Evolutionary conservation across 73 alveolate genomes (phyloP).

Genomic region (Paramecium primaurelia): DNA sequence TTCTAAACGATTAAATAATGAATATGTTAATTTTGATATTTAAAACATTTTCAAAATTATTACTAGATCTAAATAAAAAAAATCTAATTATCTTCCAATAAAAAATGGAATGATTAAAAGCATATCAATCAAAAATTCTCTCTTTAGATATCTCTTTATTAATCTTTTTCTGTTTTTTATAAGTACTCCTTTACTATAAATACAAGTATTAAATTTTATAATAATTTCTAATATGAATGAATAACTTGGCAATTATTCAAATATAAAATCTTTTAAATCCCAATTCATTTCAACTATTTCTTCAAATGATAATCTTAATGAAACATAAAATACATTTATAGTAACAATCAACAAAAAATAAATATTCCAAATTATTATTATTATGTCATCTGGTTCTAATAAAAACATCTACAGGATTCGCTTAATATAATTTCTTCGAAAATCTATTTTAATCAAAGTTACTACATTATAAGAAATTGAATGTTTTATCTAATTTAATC

Average conservation of each 20-base stretch:
- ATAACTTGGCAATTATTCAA: neutral
- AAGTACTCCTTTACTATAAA: neutral
- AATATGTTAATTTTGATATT: neutral
- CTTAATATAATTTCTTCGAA: neutral
- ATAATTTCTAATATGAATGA: neutral
- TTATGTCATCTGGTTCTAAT: conserved; percentile 5
- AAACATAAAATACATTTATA: neutral
- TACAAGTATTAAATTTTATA: neutral
- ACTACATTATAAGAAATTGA: neutral
- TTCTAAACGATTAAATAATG: neutral
- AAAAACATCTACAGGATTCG: neutral
- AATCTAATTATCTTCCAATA: neutral
- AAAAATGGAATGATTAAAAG: neutral
- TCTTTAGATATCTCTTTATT: neutral
- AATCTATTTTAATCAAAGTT: neutral
- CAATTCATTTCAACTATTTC: neutral
- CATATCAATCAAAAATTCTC: neutral
- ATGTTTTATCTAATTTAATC: neutral
- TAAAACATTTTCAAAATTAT: neutral
- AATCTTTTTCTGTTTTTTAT: neutral
- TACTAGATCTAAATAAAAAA: neutral
- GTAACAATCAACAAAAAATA: neutral
- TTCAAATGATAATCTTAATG: neutral
- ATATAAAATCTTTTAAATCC: neutral
- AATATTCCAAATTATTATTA: neutral